Percentiles rank a stretch among this genome's conserved stretches.
These are phyloP conservation scores for Scheffersomyces quercinus DNA, from an alignment of 1,139 yeast genomes.

Conservation along the genomic window DNA sequence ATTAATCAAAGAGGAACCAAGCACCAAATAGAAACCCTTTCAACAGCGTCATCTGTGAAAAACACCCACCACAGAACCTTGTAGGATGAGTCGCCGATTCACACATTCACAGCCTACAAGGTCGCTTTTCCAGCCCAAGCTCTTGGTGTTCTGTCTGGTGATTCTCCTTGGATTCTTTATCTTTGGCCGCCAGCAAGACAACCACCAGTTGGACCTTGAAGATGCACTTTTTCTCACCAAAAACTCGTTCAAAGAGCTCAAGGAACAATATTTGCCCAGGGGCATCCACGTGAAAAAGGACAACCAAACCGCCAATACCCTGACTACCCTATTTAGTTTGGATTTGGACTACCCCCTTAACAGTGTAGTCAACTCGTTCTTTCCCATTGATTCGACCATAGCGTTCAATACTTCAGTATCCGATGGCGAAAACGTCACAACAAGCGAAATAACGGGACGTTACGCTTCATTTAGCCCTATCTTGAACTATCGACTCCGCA, in stretches of 20 bases:
- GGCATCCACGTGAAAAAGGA: slow-evolving; percentile 2
- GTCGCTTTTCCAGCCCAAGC: slow-evolving; percentile 12
- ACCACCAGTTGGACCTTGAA: slow-evolving; percentile 17
- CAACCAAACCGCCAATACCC: background rate
- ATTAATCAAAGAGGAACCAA: no score
- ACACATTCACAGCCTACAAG: slow-evolving; percentile 3
- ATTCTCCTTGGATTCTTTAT: slow-evolving; percentile 9
- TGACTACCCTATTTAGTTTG: slow-evolving; percentile 3
- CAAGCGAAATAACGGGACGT: slow-evolving; percentile 31
- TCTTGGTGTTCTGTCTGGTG: slow-evolving; percentile 11
- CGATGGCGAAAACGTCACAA: slow-evolving; percentile 1
- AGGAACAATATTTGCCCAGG: slow-evolving; percentile 14
- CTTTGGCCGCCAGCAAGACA: background rate
- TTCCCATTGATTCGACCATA: slow-evolving; percentile 43
- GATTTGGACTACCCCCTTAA: slow-evolving; percentile 41
- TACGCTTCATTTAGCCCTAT: slow-evolving; percentile 48
- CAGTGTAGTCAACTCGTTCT: slow-evolving; percentile 40
- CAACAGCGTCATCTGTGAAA: no score
- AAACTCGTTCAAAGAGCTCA: slow-evolving; percentile 27
- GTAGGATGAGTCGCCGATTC: no score
- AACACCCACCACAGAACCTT: no score
- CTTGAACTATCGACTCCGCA: slow-evolving; percentile 22
- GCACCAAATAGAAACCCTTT: no score
- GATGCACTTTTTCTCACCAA: slow-evolving; percentile 30
- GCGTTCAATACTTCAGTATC: slow-evolving; percentile 26